These are phyloP conservation scores for Lepidium campestre DNA, from an alignment of 441 rosid species.

Conservation along the genomic window DNA sequence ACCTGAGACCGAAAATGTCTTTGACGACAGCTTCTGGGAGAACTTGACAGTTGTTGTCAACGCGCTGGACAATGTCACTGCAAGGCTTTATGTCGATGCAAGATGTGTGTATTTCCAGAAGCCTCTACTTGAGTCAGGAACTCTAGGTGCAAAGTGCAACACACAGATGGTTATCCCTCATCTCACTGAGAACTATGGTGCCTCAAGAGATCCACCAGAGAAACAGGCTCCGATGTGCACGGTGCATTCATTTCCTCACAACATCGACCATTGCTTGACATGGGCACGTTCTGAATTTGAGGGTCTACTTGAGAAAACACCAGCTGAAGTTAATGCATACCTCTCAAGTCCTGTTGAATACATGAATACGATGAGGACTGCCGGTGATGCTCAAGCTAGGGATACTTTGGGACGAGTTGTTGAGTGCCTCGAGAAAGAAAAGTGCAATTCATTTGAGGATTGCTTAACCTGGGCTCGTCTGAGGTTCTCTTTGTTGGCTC, in stretches of 20 bases:
- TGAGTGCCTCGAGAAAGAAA: constrained; percentile 83
- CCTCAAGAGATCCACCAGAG: constrained; percentile 96
- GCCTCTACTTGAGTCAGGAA: constrained; percentile 96
- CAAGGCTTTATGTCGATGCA: constrained; percentile 86
- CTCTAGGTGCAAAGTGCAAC: constrained; percentile 90
- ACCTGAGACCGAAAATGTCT: constrained; percentile 79
- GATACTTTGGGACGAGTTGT: constrained; percentile 76
- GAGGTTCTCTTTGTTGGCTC: constrained; percentile 32
- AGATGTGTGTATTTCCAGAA: constrained; percentile 97
- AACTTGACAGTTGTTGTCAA: constrained; percentile 61
- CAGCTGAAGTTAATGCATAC: constrained; percentile 85
- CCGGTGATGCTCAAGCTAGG: constrained; percentile 97
- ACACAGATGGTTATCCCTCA: constrained; percentile 98
- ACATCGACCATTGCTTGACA: constrained; percentile 93
- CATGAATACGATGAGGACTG: constrained; percentile 49
- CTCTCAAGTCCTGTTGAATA: constrained; percentile 69
- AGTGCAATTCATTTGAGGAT: constrained; percentile 70
- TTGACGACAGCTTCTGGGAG: constrained; percentile 89
- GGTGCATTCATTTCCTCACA: constrained; percentile 96
- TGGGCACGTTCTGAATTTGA: constrained; percentile 99
- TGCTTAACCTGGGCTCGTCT: constrained; percentile 93
- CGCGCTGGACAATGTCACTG: constrained; percentile 92
- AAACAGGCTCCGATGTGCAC: constrained; percentile 99
- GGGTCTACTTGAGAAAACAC: constrained; percentile 93
- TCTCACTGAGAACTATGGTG: constrained; percentile 93